Percentiles rank a stretch among this genome's conserved stretches.
phyloP scores from a whole-genome alignment of 2,329 filamentous ascomycete species.

The Apiospora arundinis region DNA sequence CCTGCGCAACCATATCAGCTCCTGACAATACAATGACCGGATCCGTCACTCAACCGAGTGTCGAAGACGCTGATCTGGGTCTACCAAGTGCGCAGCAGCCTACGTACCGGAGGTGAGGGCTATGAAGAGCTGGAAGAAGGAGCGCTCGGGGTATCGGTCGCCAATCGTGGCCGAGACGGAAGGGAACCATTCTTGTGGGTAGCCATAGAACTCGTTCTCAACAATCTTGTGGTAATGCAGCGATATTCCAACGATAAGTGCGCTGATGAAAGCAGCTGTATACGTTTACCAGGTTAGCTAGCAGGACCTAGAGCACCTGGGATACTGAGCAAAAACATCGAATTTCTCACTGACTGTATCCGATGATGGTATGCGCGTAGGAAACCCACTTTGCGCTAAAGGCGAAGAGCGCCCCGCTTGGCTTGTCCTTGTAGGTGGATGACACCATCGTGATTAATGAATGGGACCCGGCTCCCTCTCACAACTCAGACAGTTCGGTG shows the following conservation, averaged over 20 bases:
- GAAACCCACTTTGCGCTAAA: slow-evolving; percentile 92
- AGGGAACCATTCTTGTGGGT: slow-evolving; percentile 95
- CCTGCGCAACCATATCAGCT: slow-evolving; percentile 54
- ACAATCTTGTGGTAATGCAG: slow-evolving; percentile 98
- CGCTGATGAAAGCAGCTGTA: slow-evolving; percentile 82
- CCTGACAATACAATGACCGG: background rate
- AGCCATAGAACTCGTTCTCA: slow-evolving; percentile 94
- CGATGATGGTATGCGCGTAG: slow-evolving; percentile 82
- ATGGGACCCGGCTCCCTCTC: slow-evolving; percentile 10
- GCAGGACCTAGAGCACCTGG: slow-evolving; percentile 21
- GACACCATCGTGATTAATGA: slow-evolving; percentile 43
- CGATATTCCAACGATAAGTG: slow-evolving; percentile 77
- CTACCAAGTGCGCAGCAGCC: slow-evolving; percentile 3
- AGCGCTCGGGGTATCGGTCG: slow-evolving; percentile 94
- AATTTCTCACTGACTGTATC: slow-evolving; percentile 68
- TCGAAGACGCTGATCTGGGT: background rate
- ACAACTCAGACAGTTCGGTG: background rate
- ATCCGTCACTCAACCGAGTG: background rate
- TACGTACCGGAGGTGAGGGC: slow-evolving; percentile 84
- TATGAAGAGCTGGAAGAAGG: slow-evolving; percentile 97
- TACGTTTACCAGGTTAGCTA: too few species aligned
- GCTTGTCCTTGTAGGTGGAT: slow-evolving; percentile 68
- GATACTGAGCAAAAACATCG: slow-evolving; percentile 21
- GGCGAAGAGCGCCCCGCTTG: slow-evolving; percentile 62
- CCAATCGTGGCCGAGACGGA: slow-evolving; percentile 97